These are phyloP conservation scores for Magnolia kwangsiensis DNA, from an alignment of 164 flowering plant genomes.

Conservation along the genomic window DNA sequence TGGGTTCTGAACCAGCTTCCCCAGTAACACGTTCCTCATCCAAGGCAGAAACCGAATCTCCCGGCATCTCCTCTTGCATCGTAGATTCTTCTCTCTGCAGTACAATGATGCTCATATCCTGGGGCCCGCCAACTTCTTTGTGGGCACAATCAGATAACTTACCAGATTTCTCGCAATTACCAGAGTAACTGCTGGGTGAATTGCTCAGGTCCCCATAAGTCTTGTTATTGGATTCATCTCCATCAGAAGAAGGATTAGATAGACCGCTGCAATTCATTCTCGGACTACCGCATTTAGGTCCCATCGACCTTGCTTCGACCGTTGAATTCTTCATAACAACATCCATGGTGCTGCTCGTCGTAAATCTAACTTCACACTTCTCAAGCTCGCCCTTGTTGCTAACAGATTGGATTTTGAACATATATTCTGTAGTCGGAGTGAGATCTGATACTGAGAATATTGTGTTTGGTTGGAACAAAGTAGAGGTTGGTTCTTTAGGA, in stretches of 20 bases:
- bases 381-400: constrained; percentile 36
- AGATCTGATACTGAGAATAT: constrained; percentile 50
- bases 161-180: constrained; percentile 18
- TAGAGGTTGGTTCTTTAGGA: constrained; percentile 61
- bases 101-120: constrained; percentile 4
- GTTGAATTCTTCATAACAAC: constrained; percentile 24
- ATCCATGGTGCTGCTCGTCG: constrained; percentile 27
- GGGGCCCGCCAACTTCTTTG: constrained; percentile 3
- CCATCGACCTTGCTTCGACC: constrained; percentile 16
- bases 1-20: constrained; percentile 17
- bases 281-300: constrained; percentile 35
- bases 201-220: background rate
- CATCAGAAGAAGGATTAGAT: constrained; percentile 92
- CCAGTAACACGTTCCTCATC: constrained; percentile 35
- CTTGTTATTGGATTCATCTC: constrained; percentile 58
- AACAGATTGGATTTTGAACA: constrained; percentile 53
- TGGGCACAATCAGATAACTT: constrained; percentile 18
- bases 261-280: constrained; percentile 71
- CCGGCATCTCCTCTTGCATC: constrained; percentile 28
- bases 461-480: constrained; percentile 39
- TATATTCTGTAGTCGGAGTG: constrained; percentile 58
- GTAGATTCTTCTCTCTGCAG: background rate
- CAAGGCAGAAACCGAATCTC: constrained; percentile 32
- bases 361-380: constrained; percentile 39
- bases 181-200: constrained; percentile 24